Evolutionary conservation across 352 stramenopile species (phyloP).

Genomic region (Plasmopara viticola): DNA sequence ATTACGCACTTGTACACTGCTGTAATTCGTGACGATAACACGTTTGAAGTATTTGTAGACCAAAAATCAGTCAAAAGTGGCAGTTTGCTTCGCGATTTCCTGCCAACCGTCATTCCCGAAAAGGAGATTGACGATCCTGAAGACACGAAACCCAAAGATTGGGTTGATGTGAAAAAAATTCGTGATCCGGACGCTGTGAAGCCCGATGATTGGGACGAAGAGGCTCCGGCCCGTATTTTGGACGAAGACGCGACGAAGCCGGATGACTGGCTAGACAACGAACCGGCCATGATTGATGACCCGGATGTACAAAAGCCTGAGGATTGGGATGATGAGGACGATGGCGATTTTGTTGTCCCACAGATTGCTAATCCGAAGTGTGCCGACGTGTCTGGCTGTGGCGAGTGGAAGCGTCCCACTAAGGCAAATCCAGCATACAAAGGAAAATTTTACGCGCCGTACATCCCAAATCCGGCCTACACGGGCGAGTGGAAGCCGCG

Average conservation of each 20-base stretch:
- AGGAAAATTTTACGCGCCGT: conserved; percentile 87
- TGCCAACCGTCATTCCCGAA: conserved; percentile 77
- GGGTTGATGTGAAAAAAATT: conserved; percentile 88
- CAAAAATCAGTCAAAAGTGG: conserved; percentile 74
- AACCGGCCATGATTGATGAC: conserved; percentile 73
- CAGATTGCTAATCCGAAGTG: conserved; percentile 89
- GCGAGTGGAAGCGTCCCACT: conserved; percentile 82
- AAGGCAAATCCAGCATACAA: conserved; percentile 90
- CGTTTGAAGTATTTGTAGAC: conserved; percentile 90
- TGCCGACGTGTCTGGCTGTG: conserved; percentile 76
- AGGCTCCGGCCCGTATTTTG: conserved; percentile 76
- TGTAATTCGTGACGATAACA: conserved; percentile 86
- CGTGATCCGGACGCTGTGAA: conserved; percentile 82
- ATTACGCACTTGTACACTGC: conserved; percentile 91
- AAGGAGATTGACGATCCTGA: conserved; percentile 90
- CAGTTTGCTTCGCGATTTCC: conserved; percentile 78
- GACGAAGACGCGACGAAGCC: conserved; percentile 87
- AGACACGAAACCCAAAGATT: conserved; percentile 90
- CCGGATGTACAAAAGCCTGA: conserved; percentile 75
- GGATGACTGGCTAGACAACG: conserved; percentile 86
- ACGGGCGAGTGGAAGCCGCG: conserved; percentile 87
- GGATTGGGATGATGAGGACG: conserved; percentile 93
- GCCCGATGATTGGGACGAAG: conserved; percentile 92
- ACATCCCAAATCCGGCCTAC: conserved; percentile 91
- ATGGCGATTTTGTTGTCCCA: conserved; percentile 88